Evolutionary conservation across 2,329 filamentous ascomycete genomes (phyloP).

Genomic region (Aureobasidium sp.): DNA sequence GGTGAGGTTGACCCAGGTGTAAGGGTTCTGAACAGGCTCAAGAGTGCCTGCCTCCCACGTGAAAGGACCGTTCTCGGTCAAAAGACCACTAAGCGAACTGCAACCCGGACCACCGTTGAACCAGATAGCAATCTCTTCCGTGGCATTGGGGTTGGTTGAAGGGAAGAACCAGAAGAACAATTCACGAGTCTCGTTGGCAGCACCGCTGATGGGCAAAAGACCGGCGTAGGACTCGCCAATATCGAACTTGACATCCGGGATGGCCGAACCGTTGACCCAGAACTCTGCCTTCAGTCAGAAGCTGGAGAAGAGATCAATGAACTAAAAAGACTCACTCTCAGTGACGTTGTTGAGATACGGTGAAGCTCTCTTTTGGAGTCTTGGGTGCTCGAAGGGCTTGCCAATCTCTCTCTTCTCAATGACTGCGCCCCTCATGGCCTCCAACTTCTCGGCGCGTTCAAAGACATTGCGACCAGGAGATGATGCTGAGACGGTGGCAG

Average conservation of each 20-base stretch:
- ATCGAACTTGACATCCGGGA: slow-evolving; percentile 37
- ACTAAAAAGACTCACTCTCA: slow-evolving; percentile 10
- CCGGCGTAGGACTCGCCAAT: slow-evolving; percentile 39
- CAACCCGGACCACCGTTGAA: slow-evolving; percentile 37
- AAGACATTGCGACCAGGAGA: slow-evolving; percentile 15
- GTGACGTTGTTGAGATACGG: slow-evolving; percentile 18
- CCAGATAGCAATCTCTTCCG: slow-evolving; percentile 35
- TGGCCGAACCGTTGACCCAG: slow-evolving; percentile 25
- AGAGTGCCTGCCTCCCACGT: slow-evolving; percentile 38
- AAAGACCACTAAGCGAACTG: slow-evolving; percentile 37
- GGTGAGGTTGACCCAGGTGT: slow-evolving; percentile 54
- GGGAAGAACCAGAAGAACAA: slow-evolving; percentile 48
- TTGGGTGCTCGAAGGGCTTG: slow-evolving; percentile 17
- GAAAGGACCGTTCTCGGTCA: slow-evolving; percentile 40
- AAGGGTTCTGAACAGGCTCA: slow-evolving; percentile 38
- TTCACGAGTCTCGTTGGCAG: slow-evolving; percentile 21
- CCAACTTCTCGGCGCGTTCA: slow-evolving; percentile 10
- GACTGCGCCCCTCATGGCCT: slow-evolving; percentile 4
- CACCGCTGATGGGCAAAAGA: slow-evolving; percentile 26
- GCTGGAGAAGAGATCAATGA: not conserved
- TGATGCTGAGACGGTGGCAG: slow-evolving; percentile 9
- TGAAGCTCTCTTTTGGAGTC: slow-evolving; percentile 19
- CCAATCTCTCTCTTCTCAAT: slow-evolving; percentile 16
- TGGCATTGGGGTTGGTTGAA: slow-evolving; percentile 37
- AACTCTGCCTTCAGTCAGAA: slow-evolving; percentile 16